Conservation (phyloP, 176 grass and related monocot genomes). For the Juncus effusus region DNA sequence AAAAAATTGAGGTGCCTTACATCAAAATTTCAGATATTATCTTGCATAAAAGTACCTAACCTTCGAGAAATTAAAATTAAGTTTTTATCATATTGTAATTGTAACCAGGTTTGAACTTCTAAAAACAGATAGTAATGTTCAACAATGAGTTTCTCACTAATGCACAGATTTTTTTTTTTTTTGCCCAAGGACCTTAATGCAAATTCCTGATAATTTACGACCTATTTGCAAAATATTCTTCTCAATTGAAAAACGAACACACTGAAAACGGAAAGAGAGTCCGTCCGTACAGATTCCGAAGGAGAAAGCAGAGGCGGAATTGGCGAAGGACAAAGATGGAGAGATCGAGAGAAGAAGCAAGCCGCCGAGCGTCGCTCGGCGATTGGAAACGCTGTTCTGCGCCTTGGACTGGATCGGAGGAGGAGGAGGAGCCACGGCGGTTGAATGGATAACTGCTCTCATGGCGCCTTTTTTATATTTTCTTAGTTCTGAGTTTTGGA, state of each 20-base stretch:
- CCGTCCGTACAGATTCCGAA: conserved; percentile 54
- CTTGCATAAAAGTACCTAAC: no score
- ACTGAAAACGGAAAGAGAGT: neutral
- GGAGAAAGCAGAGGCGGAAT: conserved; percentile 48
- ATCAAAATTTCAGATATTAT: no score
- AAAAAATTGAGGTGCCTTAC: neutral
- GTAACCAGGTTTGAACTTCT: no score
- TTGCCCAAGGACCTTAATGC: neutral
- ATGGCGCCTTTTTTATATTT: conserved; percentile 12
- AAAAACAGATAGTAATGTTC: no score
- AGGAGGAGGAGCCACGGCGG: conserved; percentile 23
- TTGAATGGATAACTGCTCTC: conserved; percentile 41
- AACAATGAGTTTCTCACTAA: no score
- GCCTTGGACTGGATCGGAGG: conserved; percentile 8
- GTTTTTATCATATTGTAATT: no score
- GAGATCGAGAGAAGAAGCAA: conserved; percentile 29
- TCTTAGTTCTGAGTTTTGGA: neutral
- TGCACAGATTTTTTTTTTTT: no score
- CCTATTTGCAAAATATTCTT: neutral
- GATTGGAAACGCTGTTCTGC: conserved; percentile 10
- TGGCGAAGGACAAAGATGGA: conserved; percentile 22
- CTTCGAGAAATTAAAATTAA: neutral
- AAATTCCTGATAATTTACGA: neutral
- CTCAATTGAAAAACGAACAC: neutral
- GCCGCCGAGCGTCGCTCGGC: conserved; percentile 36